phyloP scores from a whole-genome alignment of 352 stramenopile genomes.

The Phytopythium cucurbitacearum region DNA sequence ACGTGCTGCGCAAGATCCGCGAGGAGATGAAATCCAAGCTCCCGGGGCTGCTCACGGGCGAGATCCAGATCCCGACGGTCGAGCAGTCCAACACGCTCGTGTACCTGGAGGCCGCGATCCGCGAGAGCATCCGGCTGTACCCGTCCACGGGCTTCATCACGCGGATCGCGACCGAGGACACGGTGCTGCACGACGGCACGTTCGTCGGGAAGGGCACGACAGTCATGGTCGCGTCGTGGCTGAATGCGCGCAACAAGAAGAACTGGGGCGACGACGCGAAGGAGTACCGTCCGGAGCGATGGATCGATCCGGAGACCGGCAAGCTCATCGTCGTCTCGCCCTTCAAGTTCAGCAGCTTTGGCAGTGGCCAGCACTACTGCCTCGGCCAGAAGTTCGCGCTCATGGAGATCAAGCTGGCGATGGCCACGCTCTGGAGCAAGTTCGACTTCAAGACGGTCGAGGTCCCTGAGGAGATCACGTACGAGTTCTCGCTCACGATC shows the following conservation, averaged over 20 bases:
- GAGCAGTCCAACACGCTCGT: slow-evolving; percentile 42
- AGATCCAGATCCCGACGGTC: slow-evolving; percentile 24
- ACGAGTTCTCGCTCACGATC: slow-evolving; percentile 39
- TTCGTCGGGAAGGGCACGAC: slow-evolving; percentile 25
- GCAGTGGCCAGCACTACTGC: slow-evolving; percentile 48
- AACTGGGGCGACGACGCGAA: slow-evolving; percentile 46
- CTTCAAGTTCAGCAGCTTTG: slow-evolving; percentile 32
- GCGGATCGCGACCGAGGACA: slow-evolving; percentile 33
- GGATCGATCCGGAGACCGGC: slow-evolving; percentile 34
- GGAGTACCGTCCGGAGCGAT: slow-evolving; percentile 61
- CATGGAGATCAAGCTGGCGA: slow-evolving; percentile 56
- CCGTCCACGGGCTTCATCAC: slow-evolving; percentile 52
- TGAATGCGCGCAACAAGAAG: slow-evolving; percentile 22
- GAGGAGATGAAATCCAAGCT: slow-evolving; percentile 48
- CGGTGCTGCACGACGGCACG: slow-evolving; percentile 43
- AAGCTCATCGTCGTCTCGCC: slow-evolving; percentile 26
- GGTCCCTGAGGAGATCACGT: slow-evolving; percentile 38
- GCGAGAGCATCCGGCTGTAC: slow-evolving; percentile 64
- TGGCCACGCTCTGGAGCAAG: slow-evolving; percentile 43
- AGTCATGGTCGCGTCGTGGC: slow-evolving; percentile 23
- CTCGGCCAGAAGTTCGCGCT: slow-evolving; percentile 49
- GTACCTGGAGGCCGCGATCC: slow-evolving; percentile 58
- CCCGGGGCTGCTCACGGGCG: slow-evolving; percentile 17
- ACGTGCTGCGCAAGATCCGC: slow-evolving; percentile 45
- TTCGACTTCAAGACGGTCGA: slow-evolving; percentile 44